Evolutionary conservation across 2,329 filamentous ascomycete genomes (phyloP), one percentile per base, ranked within the genome.

Genomic region (Alternaria triticina): DNA sequence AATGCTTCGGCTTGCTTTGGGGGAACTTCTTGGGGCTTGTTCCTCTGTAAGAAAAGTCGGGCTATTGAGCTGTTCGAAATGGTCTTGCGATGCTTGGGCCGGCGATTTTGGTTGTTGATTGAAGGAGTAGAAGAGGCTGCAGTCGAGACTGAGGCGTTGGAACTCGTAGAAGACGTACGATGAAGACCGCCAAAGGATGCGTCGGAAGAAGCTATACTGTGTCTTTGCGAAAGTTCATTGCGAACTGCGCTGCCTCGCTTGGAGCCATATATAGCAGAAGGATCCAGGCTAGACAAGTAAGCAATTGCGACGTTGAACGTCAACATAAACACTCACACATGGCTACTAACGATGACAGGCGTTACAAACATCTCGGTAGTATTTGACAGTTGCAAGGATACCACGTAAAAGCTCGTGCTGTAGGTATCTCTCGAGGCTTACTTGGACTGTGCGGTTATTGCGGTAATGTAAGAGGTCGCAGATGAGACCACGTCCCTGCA

Each of bases 291-390:
- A 23, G 25, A 13, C 12, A 23, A 59, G 51, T 72, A 23, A 73
- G 69, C 27, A 45, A 46, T 15, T 43, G n/a, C 7, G 22, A 27
- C n/a, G 9, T 30, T 33, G 3, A 20, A 15, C 20, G 20, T 33
- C 46, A 7, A 25, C 56, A 22, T 44, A 55, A 45, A 17, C 23
- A 64, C 70, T 57, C 33, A 73, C 70, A 69, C 64, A 49, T 68
- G 70, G 47, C 62, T 43, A 6, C 59, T 59, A 12, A 61, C 33
- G 17, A 66, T 58, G 13, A 69, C 60, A 13, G 68, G 70, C 12
- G 66, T 67, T 28, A 59, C 61, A 36, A 70, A 72, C 70, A 73
- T 72, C 6, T 54, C 61, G 56, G n/a, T 57, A 58, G 44, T 46
- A 13, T 12, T 43, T 36, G 20, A 15, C 9, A 45, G 50, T n/a